A percentile compares a stretch with the other conserved stretches of the same genome.
Conservation (phyloP, 2,329 filamentous ascomycete genomes). For the Cordyceps fumosorosea region DNA sequence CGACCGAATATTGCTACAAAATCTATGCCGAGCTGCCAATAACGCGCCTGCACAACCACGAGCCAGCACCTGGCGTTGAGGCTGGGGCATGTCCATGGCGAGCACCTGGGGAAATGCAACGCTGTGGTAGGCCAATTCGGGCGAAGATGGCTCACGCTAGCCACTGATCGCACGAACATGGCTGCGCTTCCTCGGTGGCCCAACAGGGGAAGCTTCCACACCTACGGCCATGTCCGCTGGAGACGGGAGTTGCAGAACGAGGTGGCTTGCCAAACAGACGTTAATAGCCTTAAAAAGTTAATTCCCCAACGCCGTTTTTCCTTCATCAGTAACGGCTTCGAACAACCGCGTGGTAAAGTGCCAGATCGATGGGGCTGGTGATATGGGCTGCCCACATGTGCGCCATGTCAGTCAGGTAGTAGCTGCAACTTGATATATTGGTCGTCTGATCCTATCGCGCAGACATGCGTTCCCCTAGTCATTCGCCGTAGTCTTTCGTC, state of each 20-base stretch:
- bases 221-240: not conserved
- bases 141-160: slow-evolving; percentile 9
- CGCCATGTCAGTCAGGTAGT: not conserved
- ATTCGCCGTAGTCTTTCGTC: not conserved
- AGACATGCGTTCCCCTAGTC: too few relatives aligned
- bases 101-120: slow-evolving; percentile 14
- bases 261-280: not conserved
- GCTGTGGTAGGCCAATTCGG: slow-evolving; percentile 16
- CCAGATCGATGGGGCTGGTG: not conserved
- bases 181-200: slow-evolving; percentile 1
- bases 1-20: not conserved
- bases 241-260: not conserved
- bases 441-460: not conserved
- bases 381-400: not conserved
- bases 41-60: not conserved
- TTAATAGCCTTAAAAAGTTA: not conserved
- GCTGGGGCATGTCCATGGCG: not conserved
- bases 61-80: not conserved
- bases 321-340: not conserved
- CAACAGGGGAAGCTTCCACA: not conserved
- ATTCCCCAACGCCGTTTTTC: not conserved
- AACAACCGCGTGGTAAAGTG: not conserved
- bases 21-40: not conserved
- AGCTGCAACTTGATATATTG: not conserved
- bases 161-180: not conserved